Percentiles rank a stretch among this genome's conserved stretches.
These are phyloP conservation scores for Citrus glauca DNA, from an alignment of 345 rosid species.

Conservation along the genomic window DNA sequence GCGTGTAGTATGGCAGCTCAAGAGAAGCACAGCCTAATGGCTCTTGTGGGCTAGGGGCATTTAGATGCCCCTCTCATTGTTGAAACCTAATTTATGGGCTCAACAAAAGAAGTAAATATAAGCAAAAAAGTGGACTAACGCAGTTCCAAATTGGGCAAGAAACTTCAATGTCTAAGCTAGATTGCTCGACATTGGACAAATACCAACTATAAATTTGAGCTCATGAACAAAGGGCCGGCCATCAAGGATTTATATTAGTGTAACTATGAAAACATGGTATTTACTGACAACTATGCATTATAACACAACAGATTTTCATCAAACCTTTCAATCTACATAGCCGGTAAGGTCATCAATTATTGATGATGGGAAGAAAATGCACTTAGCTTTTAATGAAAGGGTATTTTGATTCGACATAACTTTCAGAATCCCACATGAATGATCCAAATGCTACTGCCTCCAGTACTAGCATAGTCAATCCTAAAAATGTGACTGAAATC, in stretches of 20 bases:
- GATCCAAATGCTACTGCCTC: constrained; percentile 94
- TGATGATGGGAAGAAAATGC: not conserved
- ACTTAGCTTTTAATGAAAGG: constrained; percentile 55
- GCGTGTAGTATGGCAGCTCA: no score
- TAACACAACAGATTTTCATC: not conserved
- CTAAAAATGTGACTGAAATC: constrained; percentile 52
- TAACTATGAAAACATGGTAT: not conserved
- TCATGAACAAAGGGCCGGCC: not conserved
- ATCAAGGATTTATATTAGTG: not conserved
- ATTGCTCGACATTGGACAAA: not conserved
- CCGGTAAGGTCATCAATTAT: not conserved
- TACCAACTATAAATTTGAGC: not conserved
- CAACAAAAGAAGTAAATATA: not conserved
- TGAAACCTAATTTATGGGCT: not conserved
- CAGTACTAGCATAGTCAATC: constrained; percentile 79
- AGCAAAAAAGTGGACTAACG: not conserved
- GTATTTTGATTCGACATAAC: constrained; percentile 75
- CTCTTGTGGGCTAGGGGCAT: no score
- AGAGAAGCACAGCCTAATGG: no score
- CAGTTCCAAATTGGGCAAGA: no score
- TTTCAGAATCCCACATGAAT: constrained; percentile 89
- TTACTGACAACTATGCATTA: not conserved
- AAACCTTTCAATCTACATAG: not conserved
- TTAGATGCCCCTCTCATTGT: no score
- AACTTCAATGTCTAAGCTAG: not conserved